phyloP scores from a whole-genome alignment of 305 asterid species.

The Fraxinus paxiana region DNA sequence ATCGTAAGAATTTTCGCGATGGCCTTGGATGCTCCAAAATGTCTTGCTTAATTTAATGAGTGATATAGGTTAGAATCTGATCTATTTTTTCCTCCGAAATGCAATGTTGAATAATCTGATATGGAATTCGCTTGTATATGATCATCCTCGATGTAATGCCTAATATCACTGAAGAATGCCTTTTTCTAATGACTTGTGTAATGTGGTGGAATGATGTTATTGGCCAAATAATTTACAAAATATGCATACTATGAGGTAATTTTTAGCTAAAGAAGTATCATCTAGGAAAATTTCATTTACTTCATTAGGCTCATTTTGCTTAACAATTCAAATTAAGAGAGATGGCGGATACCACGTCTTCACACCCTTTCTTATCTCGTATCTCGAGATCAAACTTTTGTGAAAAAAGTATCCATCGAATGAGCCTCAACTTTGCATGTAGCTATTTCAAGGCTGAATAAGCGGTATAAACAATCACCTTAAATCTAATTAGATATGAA shows the following conservation, averaged over 20 bases:
- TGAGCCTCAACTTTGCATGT: background rate
- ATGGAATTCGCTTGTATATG: background rate
- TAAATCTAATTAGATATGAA: background rate
- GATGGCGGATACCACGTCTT: background rate
- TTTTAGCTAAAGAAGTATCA: background rate
- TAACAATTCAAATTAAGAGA: background rate
- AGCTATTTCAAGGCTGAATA: background rate
- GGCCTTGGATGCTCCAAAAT: background rate
- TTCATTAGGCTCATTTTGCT: background rate
- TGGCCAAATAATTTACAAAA: background rate
- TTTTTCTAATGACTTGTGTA: background rate
- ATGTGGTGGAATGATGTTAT: background rate
- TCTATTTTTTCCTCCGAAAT: background rate
- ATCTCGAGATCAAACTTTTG: background rate
- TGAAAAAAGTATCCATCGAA: background rate
- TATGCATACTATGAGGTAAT: background rate
- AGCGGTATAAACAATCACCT: background rate
- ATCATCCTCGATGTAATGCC: background rate
- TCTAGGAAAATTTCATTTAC: background rate
- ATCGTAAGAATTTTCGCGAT: background rate
- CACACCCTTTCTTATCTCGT: background rate
- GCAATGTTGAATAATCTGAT: background rate
- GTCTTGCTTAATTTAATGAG: background rate
- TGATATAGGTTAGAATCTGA: background rate
- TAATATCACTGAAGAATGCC: no score